Conservation (phyloP, 2,329 filamentous ascomycete species). For the Drechslerella dactyloides region DNA sequence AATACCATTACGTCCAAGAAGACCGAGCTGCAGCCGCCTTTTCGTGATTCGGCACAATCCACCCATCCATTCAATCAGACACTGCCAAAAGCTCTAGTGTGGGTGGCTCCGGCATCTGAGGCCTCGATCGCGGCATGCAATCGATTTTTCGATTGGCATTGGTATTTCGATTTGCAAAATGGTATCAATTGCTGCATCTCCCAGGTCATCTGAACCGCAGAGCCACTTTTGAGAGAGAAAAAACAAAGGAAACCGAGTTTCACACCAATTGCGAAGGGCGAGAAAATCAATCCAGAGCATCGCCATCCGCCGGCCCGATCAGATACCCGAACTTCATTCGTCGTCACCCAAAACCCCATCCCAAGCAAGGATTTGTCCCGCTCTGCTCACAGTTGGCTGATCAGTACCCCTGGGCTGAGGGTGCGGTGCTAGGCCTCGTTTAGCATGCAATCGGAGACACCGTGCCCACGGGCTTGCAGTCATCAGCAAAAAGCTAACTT, state of each 20-base stretch:
- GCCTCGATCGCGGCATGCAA: background rate
- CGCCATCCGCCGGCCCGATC: conserved; percentile 8
- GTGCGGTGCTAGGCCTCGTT: conserved; percentile 1
- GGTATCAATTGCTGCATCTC: background rate
- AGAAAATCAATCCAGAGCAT: background rate
- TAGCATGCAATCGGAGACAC: conserved; percentile 9
- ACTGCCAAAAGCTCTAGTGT: too few relatives aligned
- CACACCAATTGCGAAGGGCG: background rate
- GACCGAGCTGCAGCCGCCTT: background rate
- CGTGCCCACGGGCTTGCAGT: conserved; percentile 5
- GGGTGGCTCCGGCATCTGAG: background rate
- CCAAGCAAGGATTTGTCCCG: conserved; percentile 8
- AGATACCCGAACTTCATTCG: conserved; percentile 11
- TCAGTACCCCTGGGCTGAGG: conserved; percentile 7
- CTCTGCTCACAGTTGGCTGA: conserved; percentile 1
- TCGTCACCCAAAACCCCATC: conserved; percentile 6
- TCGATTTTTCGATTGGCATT: background rate
- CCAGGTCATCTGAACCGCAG: background rate
- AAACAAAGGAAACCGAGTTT: background rate
- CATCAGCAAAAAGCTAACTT: too few relatives aligned
- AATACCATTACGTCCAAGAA: background rate
- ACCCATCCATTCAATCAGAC: too few relatives aligned
- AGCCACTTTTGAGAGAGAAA: background rate
- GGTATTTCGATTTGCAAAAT: too few relatives aligned
- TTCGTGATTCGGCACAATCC: too few relatives aligned